Conservation (phyloP, 2,329 filamentous ascomycete species). For the Pleoardoris graminearum region DNA sequence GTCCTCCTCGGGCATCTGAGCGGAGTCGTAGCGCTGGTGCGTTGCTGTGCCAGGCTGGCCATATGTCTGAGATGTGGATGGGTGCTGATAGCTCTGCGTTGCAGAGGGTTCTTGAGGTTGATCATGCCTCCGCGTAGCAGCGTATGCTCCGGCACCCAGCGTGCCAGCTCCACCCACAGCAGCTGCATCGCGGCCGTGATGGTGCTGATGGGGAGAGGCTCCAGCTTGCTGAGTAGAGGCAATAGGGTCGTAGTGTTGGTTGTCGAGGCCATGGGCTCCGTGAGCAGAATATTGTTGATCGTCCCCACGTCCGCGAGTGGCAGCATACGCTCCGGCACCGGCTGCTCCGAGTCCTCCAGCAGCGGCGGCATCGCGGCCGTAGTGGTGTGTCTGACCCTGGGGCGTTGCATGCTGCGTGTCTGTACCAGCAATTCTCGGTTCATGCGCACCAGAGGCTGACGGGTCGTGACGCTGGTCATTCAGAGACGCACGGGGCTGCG, state of each 20-base stretch:
- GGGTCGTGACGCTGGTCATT: constrained; percentile 28
- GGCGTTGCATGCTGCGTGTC: constrained; percentile 1
- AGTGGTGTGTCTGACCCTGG: constrained; percentile 22
- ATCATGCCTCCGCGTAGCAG: constrained; percentile 6
- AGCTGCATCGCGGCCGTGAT: constrained; percentile 30
- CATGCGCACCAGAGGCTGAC: constrained; percentile 20
- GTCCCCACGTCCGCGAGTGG: constrained; percentile 5
- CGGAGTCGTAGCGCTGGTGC: constrained; percentile 27
- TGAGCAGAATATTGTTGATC: not conserved
- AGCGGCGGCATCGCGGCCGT: constrained; percentile 30
- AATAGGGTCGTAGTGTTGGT: constrained; percentile 25
- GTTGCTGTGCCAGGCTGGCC: not conserved
- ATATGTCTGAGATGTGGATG: not conserved
- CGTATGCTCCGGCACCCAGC: constrained; percentile 15
- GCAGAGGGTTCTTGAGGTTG: constrained; percentile 3
- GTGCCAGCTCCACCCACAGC: constrained; percentile 23
- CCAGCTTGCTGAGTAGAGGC: not conserved
- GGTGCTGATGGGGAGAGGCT: constrained; percentile 18
- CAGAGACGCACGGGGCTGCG: constrained; percentile 34
- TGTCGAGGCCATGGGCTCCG: not conserved
- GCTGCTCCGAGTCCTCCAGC: constrained; percentile 23
- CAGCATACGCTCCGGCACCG: constrained; percentile 15
- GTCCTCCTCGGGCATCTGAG: constrained; percentile 22
- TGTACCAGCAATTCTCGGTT: constrained; percentile 7
- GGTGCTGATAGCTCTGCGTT: constrained; percentile 5